Evolutionary conservation across 306 rosid genomes (phyloP).

Genomic region (Rosa multiflora): DNA sequence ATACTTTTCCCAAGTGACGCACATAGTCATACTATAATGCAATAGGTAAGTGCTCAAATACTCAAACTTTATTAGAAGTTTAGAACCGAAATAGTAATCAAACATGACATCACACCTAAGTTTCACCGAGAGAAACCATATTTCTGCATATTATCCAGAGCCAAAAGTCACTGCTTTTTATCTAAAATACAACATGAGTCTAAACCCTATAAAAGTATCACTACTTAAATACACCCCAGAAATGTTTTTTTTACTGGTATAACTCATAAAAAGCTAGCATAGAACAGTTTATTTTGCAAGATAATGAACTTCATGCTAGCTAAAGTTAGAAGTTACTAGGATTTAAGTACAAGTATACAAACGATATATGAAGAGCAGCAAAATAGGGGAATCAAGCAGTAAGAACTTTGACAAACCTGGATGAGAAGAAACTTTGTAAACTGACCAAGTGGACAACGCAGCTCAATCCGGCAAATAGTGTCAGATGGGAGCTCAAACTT

Average conservation of each 20-base stretch:
- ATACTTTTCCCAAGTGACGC: neutral
- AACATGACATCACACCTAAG: neutral
- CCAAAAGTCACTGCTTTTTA: neutral
- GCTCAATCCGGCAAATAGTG: conserved; percentile 45
- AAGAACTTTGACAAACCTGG: conserved; percentile 37
- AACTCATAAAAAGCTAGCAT: neutral
- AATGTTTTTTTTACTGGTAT: neutral
- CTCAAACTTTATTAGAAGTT: neutral
- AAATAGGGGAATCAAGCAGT: neutral
- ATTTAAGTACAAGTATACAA: neutral
- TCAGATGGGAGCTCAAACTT: conserved; percentile 50
- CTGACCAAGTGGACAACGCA: conserved; percentile 21
- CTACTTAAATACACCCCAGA: neutral
- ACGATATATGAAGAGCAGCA: neutral
- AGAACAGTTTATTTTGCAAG: neutral
- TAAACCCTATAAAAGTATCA: neutral
- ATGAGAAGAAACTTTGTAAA: conserved; percentile 39
- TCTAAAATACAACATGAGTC: neutral
- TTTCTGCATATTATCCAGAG: neutral
- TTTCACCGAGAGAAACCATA: neutral
- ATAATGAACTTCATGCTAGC: neutral
- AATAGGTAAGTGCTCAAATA: neutral
- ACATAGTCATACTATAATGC: neutral
- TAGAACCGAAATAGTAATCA: neutral
- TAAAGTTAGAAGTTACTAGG: neutral